Base-by-base conservation (phyloP, 2,329 filamentous ascomycete species). In the Diaporthe capsici region DNA sequence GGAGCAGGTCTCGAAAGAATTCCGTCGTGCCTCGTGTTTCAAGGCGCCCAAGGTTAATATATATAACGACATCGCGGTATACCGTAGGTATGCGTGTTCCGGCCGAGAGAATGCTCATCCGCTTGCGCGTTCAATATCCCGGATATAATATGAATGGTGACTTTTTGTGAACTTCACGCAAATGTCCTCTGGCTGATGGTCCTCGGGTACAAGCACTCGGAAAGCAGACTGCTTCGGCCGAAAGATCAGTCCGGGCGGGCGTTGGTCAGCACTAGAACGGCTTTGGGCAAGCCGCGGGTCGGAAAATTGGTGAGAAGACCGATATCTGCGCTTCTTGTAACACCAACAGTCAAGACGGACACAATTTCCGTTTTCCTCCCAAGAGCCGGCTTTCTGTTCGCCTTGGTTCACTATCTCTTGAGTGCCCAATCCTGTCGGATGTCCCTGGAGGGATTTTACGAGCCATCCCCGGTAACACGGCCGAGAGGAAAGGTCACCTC, bases 181-280 rank as follows among this genome's bases (percentile, higher is more conserved):
- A 42, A 17, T 61, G 22, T 15, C 17, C 20, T 47, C 4, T 49
- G 15, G 2, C 60, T 47, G 25, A 8, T 34, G 25, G 7, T 10
- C 8, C 25, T 65, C 25, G 42, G 61, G 61, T 17, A 37, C 37
- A 47, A 47, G 25, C 44, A n/a, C 28, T 44, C 3, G 6, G 28
- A 13, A 15, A 3, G 44, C 42, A 34, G 17, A 25, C 17, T 13
- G 20, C 31, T 34, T 67, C 61, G 61, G 61, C 61, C 61, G 44
- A 67, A 10, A 67, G 28, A 6, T 20, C 42, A 49, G 20, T 51
- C 39, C 3, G 28, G 44, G 42, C 42, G 42, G 61, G 10, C 20
- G 15, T 67, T n/a, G 17, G 44, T 49, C 61, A 49, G 61, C 61
- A 67, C 61, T 67, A 67, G 12, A n/a, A 20, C 25, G 58, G n/a